A percentile compares a stretch with the other conserved stretches of the same genome.
Evolutionary conservation across 805 yeast genomes (phyloP).

Genomic region (Metschnikowia rubicola): DNA sequence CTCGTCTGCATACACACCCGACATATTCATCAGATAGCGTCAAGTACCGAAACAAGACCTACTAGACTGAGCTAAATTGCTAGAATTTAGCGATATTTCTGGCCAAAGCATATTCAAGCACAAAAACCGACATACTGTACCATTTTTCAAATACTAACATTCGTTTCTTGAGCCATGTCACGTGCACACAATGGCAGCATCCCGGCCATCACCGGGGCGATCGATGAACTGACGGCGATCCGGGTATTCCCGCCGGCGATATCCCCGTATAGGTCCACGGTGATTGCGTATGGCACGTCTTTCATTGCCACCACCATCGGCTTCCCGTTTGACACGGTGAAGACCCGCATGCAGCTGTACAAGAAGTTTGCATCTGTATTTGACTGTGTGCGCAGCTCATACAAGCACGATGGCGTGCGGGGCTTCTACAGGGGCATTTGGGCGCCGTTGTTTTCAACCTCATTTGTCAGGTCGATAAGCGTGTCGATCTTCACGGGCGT

Average conservation of each 20-base stretch:
- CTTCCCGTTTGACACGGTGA: constrained; percentile 82
- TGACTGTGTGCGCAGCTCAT: constrained; percentile 56
- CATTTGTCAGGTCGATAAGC: constrained; percentile 61
- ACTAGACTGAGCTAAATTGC: too few species aligned
- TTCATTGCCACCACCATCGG: constrained; percentile 66
- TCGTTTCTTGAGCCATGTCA: background rate
- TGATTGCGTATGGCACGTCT: constrained; percentile 64
- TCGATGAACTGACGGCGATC: constrained; percentile 44
- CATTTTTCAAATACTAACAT: background rate
- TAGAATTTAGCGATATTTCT: too few species aligned
- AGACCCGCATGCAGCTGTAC: constrained; percentile 83
- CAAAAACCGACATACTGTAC: background rate
- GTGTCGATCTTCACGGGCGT: constrained; percentile 59
- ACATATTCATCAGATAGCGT: too few species aligned
- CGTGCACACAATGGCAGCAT: constrained; percentile 22
- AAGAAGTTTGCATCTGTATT: constrained; percentile 49
- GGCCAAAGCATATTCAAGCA: too few species aligned
- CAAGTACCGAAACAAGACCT: too few species aligned
- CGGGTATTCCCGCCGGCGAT: constrained; percentile 46
- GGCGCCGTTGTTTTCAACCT: constrained; percentile 68
- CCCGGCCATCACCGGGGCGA: constrained; percentile 60
- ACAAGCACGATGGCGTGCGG: constrained; percentile 55
- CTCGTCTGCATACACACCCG: background rate
- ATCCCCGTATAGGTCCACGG: constrained; percentile 52
- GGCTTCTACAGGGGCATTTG: constrained; percentile 76